Base-by-base conservation (phyloP, 257 asterid species). In the Penstemon eatonii region DNA sequence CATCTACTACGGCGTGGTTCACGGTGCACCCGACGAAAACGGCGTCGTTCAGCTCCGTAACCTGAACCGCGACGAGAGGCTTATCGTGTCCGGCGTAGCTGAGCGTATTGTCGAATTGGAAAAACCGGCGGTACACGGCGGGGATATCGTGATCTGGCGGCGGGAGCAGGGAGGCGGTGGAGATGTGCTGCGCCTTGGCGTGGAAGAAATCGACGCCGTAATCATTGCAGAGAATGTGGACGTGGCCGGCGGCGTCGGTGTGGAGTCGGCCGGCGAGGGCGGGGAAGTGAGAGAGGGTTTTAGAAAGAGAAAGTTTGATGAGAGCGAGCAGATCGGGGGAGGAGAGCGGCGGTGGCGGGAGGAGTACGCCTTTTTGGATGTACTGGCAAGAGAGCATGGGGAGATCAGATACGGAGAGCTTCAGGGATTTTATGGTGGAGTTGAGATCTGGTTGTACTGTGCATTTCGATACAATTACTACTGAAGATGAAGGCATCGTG, bases 361-460 rank as follows among this genome's bases (percentile, higher is more conserved):
- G 82, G 7, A 93, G 81, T 8, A 88, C 94, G 1, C 98, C 98
- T 63, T 93, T 93, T 51, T 93, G 98, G 38, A 93, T 93, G 81
- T 93, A 93, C 4, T 93, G 98, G 10, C 96, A 88, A 1, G 98
- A 93, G 57, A 93, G 91, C 98, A 93, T 93, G 19, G 98, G 95
- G 38, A 93, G 94, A 70, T 93, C 98, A 47, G 98, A 93, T 0
- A 90, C 97, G 46, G 98, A 93, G 84, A 93, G 98, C 47, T 80
- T 84, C 6, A 93, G 81, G 67, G 96, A 73, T 3, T 53, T 68
- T 8, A 77, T 33, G 74, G 75, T 33, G 62, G 91, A 80, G 42
- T 75, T 74, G 60, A 76, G 75, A 1, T 85, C 84, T 8, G 97
- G 94, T 56, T 81, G 81, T 45, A 93, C 73, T 0, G 70, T 81